A percentile compares a stretch with the other conserved stretches of the same genome.
Evolutionary conservation across 176 grass and related monocot genomes (phyloP).

Genomic region (Triticum urartu): DNA sequence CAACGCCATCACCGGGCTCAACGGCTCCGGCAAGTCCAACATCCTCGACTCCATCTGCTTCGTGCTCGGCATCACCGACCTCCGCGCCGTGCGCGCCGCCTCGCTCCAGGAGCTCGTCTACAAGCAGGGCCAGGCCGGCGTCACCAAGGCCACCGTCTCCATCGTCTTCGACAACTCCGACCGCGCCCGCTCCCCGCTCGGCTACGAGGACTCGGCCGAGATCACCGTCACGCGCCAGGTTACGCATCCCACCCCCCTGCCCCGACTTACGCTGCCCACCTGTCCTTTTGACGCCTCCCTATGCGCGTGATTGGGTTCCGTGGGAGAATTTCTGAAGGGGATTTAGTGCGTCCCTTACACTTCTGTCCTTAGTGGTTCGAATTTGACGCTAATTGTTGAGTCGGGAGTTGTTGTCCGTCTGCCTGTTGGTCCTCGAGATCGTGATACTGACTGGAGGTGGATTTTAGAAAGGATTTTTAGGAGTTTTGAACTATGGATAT

Average conservation of each 20-base stretch:
- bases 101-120: slow-evolving; percentile 97
- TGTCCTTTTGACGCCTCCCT: neutral
- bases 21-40: slow-evolving; percentile 96
- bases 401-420: neutral
- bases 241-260: neutral
- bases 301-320: neutral
- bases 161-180: slow-evolving; percentile 94
- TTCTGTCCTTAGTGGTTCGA: slow-evolving; percentile 1
- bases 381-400: slow-evolving; percentile 1
- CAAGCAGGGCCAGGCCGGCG: slow-evolving; percentile 97
- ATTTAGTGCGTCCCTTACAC: neutral
- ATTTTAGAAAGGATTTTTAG: slow-evolving; percentile 2
- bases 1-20: slow-evolving; percentile 97
- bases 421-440: neutral
- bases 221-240: slow-evolving; percentile 97
- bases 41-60: slow-evolving; percentile 99
- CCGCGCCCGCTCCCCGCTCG: slow-evolving; percentile 71
- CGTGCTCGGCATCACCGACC: slow-evolving; percentile 94
- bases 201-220: slow-evolving; percentile 81
- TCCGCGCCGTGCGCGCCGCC: slow-evolving; percentile 75
- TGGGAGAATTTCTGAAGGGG: neutral
- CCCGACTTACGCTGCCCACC: neutral
- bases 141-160: slow-evolving; percentile 93
- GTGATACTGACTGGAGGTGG: slow-evolving; percentile 8
- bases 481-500: neutral